Evolutionary conservation across 129 eudicot genomes (phyloP).

Genomic region (Pittosporum tobira): DNA sequence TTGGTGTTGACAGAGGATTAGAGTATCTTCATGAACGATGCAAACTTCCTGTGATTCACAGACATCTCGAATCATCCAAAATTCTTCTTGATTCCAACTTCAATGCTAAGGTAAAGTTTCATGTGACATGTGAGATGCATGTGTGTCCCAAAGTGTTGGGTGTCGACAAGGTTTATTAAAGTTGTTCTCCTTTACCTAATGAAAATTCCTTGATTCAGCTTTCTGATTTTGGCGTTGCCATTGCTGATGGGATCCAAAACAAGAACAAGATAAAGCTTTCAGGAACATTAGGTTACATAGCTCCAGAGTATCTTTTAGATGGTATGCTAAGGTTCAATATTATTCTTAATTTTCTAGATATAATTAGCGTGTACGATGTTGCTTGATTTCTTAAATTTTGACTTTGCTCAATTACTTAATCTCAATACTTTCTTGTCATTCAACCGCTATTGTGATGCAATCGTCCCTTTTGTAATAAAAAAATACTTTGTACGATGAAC

Average conservation of each 20-base stretch:
- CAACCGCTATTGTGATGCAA: no score
- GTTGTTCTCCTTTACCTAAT: conserved; percentile 10
- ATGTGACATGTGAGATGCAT: background rate
- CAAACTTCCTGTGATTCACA: conserved; percentile 79
- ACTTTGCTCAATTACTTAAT: no score
- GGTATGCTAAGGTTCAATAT: conserved; percentile 34
- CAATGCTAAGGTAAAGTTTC: conserved; percentile 71
- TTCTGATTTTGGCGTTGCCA: conserved; percentile 82
- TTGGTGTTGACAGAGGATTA: conserved; percentile 49
- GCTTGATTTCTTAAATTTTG: background rate
- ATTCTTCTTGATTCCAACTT: conserved; percentile 83
- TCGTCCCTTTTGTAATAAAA: no score
- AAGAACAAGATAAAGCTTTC: conserved; percentile 61
- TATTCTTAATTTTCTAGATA: background rate
- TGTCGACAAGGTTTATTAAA: background rate
- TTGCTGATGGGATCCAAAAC: conserved; percentile 41
- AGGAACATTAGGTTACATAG: conserved; percentile 75
- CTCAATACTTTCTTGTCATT: no score
- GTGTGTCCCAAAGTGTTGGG: background rate
- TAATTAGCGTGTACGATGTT: background rate
- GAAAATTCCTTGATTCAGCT: conserved; percentile 39
- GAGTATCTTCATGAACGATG: conserved; percentile 92
- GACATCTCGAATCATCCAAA: conserved; percentile 87
- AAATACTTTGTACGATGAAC: background rate
- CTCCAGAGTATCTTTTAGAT: conserved; percentile 83